A percentile compares a stretch with the other conserved stretches of the same genome.
Evolutionary conservation across 768 basidiomycete species (phyloP).

Genomic region (Boletus rubroflammeus): DNA sequence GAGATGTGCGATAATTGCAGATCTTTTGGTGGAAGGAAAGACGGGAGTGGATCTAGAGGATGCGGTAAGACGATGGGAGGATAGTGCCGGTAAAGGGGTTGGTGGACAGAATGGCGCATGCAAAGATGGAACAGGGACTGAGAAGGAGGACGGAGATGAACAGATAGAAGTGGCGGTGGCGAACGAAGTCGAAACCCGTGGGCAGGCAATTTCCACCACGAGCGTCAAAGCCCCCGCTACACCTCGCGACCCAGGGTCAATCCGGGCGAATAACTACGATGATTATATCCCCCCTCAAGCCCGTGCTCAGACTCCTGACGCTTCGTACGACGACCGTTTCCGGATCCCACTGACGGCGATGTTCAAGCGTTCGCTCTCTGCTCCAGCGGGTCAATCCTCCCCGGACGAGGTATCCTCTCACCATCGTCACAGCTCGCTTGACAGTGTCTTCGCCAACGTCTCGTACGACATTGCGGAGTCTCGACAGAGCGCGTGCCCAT

Average conservation of each 20-base stretch:
- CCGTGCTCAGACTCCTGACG: conserved; percentile 30
- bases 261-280: conserved; percentile 1
- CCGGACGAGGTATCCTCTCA: conserved; percentile 11
- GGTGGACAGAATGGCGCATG: conserved; percentile 3
- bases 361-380: conserved; percentile 64
- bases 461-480: conserved; percentile 29
- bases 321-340: conserved; percentile 32
- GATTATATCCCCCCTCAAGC: conserved; percentile 6
- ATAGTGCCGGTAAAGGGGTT: conserved; percentile 5
- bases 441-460: conserved; percentile 30
- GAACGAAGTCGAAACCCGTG: conserved; percentile 9
- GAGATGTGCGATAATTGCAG: conserved; percentile 63
- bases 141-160: conserved; percentile 26
- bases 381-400: conserved; percentile 37
- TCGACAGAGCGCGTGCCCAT: conserved; percentile 7
- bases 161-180: conserved; percentile 16
- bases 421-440: conserved; percentile 23
- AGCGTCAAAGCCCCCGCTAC: background rate
- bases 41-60: conserved; percentile 57
- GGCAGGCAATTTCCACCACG: conserved; percentile 3
- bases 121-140: conserved; percentile 1
- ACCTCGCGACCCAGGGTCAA: background rate
- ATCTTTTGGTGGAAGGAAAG: conserved; percentile 63
- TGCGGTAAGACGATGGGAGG: conserved; percentile 54
- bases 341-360: conserved; percentile 55